Percentiles rank a stretch among this genome's conserved stretches.
Conservation (phyloP, 345 rosid species). For the Gossypium sturtianum region DNA sequence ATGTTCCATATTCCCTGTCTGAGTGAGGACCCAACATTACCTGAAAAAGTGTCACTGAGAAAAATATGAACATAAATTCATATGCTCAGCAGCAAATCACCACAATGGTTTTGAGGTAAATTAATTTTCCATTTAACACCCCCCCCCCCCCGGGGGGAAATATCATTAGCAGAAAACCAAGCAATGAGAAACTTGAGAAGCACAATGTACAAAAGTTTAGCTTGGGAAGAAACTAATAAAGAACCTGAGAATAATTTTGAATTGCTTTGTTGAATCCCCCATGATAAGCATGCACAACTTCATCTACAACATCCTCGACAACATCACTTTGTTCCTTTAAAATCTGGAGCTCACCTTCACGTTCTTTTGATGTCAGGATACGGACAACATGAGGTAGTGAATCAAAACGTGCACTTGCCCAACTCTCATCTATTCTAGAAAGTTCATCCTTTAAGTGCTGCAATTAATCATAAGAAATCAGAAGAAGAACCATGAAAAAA, state of each 20-base stretch:
- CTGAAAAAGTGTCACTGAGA: not conserved
- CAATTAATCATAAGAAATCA: constrained; percentile 18
- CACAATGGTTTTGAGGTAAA: not conserved
- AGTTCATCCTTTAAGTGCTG: constrained; percentile 92
- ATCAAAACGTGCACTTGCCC: constrained; percentile 96
- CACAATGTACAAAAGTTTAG: constrained; percentile 9
- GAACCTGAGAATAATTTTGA: constrained; percentile 98
- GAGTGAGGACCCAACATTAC: not conserved
- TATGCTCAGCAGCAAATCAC: not conserved
- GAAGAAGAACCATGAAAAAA: not conserved
- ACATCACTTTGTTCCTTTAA: constrained; percentile 90
- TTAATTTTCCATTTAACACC: not conserved
- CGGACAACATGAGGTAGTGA: constrained; percentile 95
- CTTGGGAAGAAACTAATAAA: constrained; percentile 12
- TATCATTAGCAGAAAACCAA: not conserved
- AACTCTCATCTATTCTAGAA: constrained; percentile 75
- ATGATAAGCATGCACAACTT: constrained; percentile 96
- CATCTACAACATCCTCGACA: constrained; percentile 98
- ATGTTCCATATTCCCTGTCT: not conserved
- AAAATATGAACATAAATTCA: not conserved
- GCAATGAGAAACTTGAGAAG: not conserved
- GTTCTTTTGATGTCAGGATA: constrained; percentile 94
- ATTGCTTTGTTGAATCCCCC: constrained; percentile 97
- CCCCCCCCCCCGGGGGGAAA: no score
- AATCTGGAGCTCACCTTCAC: constrained; percentile 67